Conservation (phyloP, 306 rosid genomes). For the Lupinus albus region DNA sequence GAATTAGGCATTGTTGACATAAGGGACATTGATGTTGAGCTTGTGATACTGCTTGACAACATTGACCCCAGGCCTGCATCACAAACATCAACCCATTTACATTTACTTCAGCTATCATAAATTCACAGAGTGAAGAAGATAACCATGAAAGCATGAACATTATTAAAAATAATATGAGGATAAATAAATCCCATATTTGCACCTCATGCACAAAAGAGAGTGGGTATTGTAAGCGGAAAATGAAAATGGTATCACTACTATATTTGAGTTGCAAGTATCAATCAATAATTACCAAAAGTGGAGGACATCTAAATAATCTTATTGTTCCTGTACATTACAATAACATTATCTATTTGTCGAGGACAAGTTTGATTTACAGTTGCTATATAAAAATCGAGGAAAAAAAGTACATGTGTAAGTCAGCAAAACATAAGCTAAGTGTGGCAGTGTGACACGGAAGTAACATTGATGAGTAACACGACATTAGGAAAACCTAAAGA, state of each 20-base stretch:
- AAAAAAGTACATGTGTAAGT: slow-evolving; percentile 1
- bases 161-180: slow-evolving; percentile 3
- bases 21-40: slow-evolving; percentile 83
- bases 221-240: background rate
- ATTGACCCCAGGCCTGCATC: slow-evolving; percentile 76
- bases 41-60: slow-evolving; percentile 75
- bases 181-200: slow-evolving; percentile 17
- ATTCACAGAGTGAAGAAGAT: slow-evolving; percentile 17
- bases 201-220: slow-evolving; percentile 23
- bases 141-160: slow-evolving; percentile 14
- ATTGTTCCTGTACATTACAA: slow-evolving; percentile 11
- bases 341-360: background rate
- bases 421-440: background rate
- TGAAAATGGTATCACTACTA: background rate
- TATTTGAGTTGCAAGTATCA: slow-evolving; percentile 28
- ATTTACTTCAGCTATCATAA: slow-evolving; percentile 29
- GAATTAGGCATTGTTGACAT: slow-evolving; percentile 84
- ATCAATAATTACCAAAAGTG: slow-evolving; percentile 28
- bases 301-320: slow-evolving; percentile 1
- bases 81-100: slow-evolving; percentile 31
- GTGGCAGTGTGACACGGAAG: slow-evolving; percentile 22
- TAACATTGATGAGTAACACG: slow-evolving; percentile 10
- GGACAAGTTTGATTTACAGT: slow-evolving; percentile 15
- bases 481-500: slow-evolving; percentile 4
- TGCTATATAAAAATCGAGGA: background rate